These are phyloP conservation scores for Afroboletus lepidellus DNA, from an alignment of 1,284 basidiomycete species.

Conservation along the genomic window DNA sequence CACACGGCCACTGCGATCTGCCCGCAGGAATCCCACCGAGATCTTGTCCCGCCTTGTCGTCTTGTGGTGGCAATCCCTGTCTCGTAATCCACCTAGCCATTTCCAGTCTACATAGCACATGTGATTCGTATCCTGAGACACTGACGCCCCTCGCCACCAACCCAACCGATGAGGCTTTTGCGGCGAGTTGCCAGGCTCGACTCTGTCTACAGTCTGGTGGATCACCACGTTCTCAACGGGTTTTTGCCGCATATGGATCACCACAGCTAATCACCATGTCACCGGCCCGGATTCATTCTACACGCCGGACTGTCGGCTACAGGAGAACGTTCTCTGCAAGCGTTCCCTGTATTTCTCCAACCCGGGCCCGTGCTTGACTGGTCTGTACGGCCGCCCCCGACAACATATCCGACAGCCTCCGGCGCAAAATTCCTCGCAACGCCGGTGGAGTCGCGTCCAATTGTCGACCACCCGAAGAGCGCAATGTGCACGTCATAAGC, in stretches of 20 bases:
- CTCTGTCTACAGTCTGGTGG: neutral
- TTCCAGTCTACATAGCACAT: too few species aligned
- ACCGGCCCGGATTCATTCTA: neutral
- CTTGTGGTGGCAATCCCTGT: neutral
- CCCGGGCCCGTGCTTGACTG: neutral
- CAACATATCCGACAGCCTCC: neutral
- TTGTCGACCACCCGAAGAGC: neutral
- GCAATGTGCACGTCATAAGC: neutral
- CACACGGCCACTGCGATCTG: neutral
- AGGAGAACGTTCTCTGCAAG: neutral
- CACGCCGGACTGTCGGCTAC: neutral
- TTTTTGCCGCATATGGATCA: neutral
- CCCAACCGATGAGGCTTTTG: neutral
- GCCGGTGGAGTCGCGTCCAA: neutral
- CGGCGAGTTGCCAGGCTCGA: neutral
- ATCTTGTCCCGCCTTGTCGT: neutral
- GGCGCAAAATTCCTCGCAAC: neutral
- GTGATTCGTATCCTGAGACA: neutral
- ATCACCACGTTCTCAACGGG: conserved; percentile 17
- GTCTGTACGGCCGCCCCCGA: neutral
- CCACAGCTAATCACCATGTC: neutral
- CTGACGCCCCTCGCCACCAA: neutral
- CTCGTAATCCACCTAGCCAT: neutral
- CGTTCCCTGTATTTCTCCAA: neutral
- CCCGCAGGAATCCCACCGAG: neutral